Evolutionary conservation across 2,329 filamentous ascomycete species (phyloP), one percentile per base, ranked within the genome.

Genomic region (Ceratocystiopsis sp.): DNA sequence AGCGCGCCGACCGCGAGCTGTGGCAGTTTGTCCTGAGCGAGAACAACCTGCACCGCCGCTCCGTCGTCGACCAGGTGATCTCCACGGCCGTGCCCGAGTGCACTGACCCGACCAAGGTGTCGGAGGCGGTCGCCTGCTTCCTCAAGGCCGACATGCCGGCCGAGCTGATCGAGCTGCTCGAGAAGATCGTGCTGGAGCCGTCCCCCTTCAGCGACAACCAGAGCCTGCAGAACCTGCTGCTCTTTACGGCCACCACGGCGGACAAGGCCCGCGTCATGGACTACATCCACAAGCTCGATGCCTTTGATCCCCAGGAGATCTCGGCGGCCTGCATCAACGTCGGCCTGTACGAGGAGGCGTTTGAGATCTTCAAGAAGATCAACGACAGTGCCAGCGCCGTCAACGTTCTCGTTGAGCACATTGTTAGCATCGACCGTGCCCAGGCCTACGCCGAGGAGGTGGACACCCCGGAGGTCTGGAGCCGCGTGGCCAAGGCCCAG

Each of bases 131-230:
- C 45, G 82, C 93, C 54, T 80, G 87, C 37, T 93, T 98, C 69
- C 76, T 98, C 42, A 78, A 81, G 51, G 84, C 83, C 45, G 91
- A 98, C 56, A 71, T 98, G 51, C 91, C 91, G 10, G 78, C 80
- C 5, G 91, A 98, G 67, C 73, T 98, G 42, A 96, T 98, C 54
- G 93, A 98, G 61, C 75, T 98, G 35, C 73, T 98, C 16, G 93
- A 98, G 70, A 98, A 96, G 77, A 98, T 98, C 52, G 89, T 98
- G 32, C 69, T 98, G n/a, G 91, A 98, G 68, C 93, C 91, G n/a
- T 93, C 89, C 5, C 84, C 84, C 6, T 98, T 98, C 70, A 95
- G 85, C 55, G 93, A 98, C 64, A 98, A 98, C 62, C 76, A 85
- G 56, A 95, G 84, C 59, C 70, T 98, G 45, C 93, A 98, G 64